Evolutionary conservation across 768 basidiomycete genomes (phyloP).

Genomic region (Gymnopilus dilepis): DNA sequence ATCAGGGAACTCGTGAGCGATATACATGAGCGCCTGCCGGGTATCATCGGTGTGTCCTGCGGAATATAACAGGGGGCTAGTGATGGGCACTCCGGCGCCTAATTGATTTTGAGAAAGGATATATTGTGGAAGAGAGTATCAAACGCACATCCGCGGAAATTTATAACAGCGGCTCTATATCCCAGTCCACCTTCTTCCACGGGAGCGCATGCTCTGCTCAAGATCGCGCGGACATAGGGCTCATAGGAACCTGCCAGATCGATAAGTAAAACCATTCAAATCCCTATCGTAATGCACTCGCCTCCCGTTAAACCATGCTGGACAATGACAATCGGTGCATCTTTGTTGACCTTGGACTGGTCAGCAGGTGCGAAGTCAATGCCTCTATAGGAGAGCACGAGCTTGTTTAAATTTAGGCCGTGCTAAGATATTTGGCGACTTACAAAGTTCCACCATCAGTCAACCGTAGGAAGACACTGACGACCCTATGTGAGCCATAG

Average conservation of each 20-base stretch:
- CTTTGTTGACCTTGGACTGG: slow-evolving; percentile 38
- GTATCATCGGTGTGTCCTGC: slow-evolving; percentile 92
- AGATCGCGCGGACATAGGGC: slow-evolving; percentile 84
- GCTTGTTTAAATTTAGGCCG: slow-evolving; percentile 4
- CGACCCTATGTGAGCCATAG: background rate
- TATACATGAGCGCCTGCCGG: slow-evolving; percentile 78
- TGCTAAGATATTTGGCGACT: slow-evolving; percentile 24
- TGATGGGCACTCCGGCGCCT: slow-evolving; percentile 89
- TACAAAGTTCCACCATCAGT: slow-evolving; percentile 72
- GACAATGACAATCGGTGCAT: slow-evolving; percentile 61
- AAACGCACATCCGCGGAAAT: slow-evolving; percentile 87
- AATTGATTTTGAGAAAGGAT: slow-evolving; percentile 24
- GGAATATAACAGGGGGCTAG: slow-evolving; percentile 82
- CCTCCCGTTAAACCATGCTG: slow-evolving; percentile 63
- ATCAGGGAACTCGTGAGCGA: slow-evolving; percentile 71
- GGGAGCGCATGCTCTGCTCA: slow-evolving; percentile 73
- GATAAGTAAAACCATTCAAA: slow-evolving; percentile 14
- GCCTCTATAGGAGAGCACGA: slow-evolving; percentile 45
- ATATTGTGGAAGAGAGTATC: slow-evolving; percentile 6
- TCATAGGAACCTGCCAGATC: slow-evolving; percentile 78
- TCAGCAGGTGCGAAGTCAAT: slow-evolving; percentile 66
- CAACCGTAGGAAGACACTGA: slow-evolving; percentile 53
- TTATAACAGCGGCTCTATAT: slow-evolving; percentile 88
- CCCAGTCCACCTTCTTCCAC: slow-evolving; percentile 85
- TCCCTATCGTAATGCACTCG: slow-evolving; percentile 16